A percentile compares a stretch with the other conserved stretches of the same genome.
phyloP scores from a whole-genome alignment of 768 basidiomycete species.

The Steccherinum ochraceum region DNA sequence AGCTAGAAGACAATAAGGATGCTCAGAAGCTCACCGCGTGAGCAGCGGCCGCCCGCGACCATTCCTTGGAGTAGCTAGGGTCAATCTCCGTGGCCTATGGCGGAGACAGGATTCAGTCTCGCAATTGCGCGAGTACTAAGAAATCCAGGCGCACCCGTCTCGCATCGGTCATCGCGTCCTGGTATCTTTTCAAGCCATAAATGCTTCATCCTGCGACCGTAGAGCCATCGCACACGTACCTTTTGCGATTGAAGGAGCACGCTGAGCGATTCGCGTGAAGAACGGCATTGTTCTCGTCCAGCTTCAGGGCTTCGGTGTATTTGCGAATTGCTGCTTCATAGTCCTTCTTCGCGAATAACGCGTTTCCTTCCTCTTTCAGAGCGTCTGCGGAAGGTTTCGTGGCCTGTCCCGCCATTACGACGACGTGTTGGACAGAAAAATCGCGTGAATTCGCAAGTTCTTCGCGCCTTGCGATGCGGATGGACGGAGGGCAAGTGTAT shows the following conservation, averaged over 20 bases:
- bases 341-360: constrained; percentile 26
- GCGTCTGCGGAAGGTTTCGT: no score
- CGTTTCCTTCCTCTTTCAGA: constrained; percentile 38
- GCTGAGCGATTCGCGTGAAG: constrained; percentile 43
- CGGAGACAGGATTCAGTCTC: constrained; percentile 7
- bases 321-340: constrained; percentile 30
- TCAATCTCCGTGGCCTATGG: constrained; percentile 33
- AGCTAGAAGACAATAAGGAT: no score
- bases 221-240: no score
- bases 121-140: constrained; percentile 4
- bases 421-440: no score
- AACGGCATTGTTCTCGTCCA: constrained; percentile 32
- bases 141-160: constrained; percentile 3
- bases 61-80: constrained; percentile 35
- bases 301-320: constrained; percentile 36
- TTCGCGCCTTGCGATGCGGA: no score
- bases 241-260: constrained; percentile 28
- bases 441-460: no score
- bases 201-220: no score
- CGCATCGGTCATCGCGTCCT: not conserved
- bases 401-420: no score
- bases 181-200: no score
- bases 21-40: constrained; percentile 1
- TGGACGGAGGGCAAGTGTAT: no score
- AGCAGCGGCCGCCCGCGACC: constrained; percentile 33